phyloP scores from a whole-genome alignment of 805 yeast species.

The Wickerhamomyces rabaulensis region DNA sequence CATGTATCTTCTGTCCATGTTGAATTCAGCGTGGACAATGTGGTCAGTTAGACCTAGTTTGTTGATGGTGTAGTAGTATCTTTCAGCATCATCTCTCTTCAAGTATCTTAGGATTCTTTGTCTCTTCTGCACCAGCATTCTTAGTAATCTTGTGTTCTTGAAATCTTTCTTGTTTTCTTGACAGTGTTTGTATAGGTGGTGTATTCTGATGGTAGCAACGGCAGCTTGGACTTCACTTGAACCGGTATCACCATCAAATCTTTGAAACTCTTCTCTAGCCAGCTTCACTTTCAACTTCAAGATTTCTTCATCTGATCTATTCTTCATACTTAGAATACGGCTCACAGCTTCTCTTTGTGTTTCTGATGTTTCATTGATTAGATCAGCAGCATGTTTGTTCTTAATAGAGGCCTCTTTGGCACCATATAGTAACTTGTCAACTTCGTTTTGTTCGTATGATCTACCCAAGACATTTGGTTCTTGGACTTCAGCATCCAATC shows the following conservation, averaged over 20 bases:
- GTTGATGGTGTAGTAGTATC: slow-evolving; percentile 80
- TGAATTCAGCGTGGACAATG: slow-evolving; percentile 73
- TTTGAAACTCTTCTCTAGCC: slow-evolving; percentile 75
- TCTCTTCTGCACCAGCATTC: slow-evolving; percentile 85
- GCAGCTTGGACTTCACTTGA: slow-evolving; percentile 97
- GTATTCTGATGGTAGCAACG: slow-evolving; percentile 73
- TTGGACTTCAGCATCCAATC: slow-evolving; percentile 59
- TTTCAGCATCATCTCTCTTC: slow-evolving; percentile 72
- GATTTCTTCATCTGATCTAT: slow-evolving; percentile 56
- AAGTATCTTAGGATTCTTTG: slow-evolving; percentile 78
- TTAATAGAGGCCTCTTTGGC: slow-evolving; percentile 59
- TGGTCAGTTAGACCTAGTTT: slow-evolving; percentile 85
- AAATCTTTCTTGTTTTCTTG: slow-evolving; percentile 67
- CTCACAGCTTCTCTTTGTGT: slow-evolving; percentile 61
- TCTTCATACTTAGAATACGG: slow-evolving; percentile 70
- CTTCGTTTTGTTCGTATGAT: slow-evolving; percentile 56
- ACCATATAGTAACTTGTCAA: slow-evolving; percentile 72
- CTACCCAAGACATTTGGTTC: slow-evolving; percentile 62
- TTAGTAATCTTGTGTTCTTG: slow-evolving; percentile 60
- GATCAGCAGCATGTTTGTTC: slow-evolving; percentile 17
- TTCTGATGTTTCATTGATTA: slow-evolving; percentile 37
- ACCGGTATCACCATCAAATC: slow-evolving; percentile 88
- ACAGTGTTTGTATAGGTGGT: slow-evolving; percentile 70
- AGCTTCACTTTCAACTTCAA: slow-evolving; percentile 51
- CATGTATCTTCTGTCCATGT: slow-evolving; percentile 71